These are phyloP conservation scores for Aspergillus quadricinctus DNA, from an alignment of 2,329 filamentous ascomycete species.

Conservation along the genomic window DNA sequence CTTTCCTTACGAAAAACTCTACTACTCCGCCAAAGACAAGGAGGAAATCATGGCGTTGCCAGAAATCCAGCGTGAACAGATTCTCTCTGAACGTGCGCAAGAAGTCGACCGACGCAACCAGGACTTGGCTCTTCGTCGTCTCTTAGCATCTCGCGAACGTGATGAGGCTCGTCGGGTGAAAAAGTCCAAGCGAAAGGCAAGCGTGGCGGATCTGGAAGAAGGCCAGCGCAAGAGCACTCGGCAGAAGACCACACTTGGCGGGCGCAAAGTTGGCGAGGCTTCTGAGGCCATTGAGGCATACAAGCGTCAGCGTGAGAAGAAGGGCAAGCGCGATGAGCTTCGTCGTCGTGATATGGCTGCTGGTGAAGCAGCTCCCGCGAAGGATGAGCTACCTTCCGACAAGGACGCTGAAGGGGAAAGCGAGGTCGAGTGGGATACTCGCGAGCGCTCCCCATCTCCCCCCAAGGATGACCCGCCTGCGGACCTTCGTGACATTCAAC, in stretches of 20 bases:
- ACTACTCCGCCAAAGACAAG: constrained; percentile 69
- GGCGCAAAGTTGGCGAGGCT: constrained; percentile 63
- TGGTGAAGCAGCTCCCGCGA: constrained; percentile 58
- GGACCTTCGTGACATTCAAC: constrained; percentile 75
- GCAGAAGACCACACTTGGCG: constrained; percentile 63
- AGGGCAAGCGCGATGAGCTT: constrained; percentile 46
- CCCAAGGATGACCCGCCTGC: constrained; percentile 65
- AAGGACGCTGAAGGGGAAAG: constrained; percentile 66
- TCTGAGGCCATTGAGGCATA: constrained; percentile 70
- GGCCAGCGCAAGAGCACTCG: constrained; percentile 68
- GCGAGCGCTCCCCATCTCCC: constrained; percentile 46
- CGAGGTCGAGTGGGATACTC: constrained; percentile 72
- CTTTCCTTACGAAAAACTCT: constrained; percentile 84
- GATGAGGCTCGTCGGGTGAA: constrained; percentile 51
- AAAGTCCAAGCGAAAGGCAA: constrained; percentile 68
- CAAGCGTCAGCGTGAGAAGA: constrained; percentile 58
- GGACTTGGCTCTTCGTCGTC: constrained; percentile 73
- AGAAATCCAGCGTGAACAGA: constrained; percentile 85
- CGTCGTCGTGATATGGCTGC: constrained; percentile 39
- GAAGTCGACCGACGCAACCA: constrained; percentile 79
- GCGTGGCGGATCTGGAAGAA: constrained; percentile 73
- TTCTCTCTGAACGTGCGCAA: constrained; percentile 80
- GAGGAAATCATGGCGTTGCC: constrained; percentile 77
- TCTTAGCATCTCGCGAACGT: constrained; percentile 65
- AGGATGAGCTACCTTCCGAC: constrained; percentile 59